Evolutionary conservation across 2,329 filamentous ascomycete genomes (phyloP), one percentile per base, ranked within the genome.

Genomic region (Diaporthe velutina): DNA sequence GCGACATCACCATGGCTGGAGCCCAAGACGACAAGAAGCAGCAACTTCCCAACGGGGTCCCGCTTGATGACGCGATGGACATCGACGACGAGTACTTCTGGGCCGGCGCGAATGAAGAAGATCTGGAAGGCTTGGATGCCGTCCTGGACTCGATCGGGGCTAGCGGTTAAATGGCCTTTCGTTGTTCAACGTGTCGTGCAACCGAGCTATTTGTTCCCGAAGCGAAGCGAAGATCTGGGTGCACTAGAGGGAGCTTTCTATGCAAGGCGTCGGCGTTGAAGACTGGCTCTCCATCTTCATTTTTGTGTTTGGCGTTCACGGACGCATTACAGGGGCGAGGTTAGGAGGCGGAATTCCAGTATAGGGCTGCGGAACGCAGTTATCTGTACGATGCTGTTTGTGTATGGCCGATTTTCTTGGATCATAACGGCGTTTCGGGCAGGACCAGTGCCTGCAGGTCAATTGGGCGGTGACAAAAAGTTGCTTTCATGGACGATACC

Each of bases 41-140:
- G 64, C 78, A 81, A 8, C 77, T 88, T 4, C 82, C 86, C 13
- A 91, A 90, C 75, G 89, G 89, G 3, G 77, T 82, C n/a, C 79
- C 81, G 15, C 82, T 88, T 71, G 79, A 83, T 2, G 89, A 92
- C 72, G 81, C 85, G n/a, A 92, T 91, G 89, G 90, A 92, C 12
- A 83, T 91, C 58, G 90, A 93, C 79, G 82, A 81, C 25, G 89
- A 91, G 17, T 81, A 85, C n/a, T 86, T 86, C 77, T 94, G 92
- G 92, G 91, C 92, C 64, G 92, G 92, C 3, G 88, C 88, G 52
- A 88, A 89, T 64, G 77, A 78, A 3, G 82, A 85, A 40, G 90
- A 92, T 76, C 85, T 86, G 78, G 83, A 86, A 64, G 83, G 86
- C 72, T 84, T 93, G 35, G 88, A 93, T 77, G 84, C 82, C 54